phyloP scores from a whole-genome alignment of 352 stramenopile genomes.

The Halophytophthora polymorphica region DNA sequence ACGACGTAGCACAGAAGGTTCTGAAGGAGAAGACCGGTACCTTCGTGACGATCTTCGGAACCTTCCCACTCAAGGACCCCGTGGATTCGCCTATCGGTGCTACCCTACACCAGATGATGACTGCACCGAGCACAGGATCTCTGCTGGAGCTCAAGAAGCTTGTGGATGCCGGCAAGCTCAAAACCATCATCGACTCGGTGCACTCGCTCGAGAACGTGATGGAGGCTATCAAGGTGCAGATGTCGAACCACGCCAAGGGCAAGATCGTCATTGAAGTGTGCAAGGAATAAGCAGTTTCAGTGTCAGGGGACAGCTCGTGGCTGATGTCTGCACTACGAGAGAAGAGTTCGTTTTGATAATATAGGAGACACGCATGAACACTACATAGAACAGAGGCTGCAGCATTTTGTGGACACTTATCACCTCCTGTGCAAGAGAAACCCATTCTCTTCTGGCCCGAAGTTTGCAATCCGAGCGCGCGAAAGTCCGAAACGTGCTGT shows the following conservation, averaged over 20 bases:
- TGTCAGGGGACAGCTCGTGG: too few species aligned
- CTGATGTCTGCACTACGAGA: too few species aligned
- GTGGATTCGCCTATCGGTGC: conserved; percentile 52
- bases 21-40: conserved; percentile 16
- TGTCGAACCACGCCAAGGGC: conserved; percentile 37
- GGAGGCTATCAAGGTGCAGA: conserved; percentile 36
- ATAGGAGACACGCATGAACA: too few species aligned
- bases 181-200: conserved; percentile 30
- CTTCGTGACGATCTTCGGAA: conserved; percentile 21
- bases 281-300: not conserved
- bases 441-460: too few species aligned
- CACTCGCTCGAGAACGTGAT: conserved; percentile 37
- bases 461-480: too few species aligned
- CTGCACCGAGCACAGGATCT: not conserved
- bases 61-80: conserved; percentile 15
- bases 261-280: conserved; percentile 41
- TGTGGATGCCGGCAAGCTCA: conserved; percentile 32
- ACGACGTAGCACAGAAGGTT: conserved; percentile 16
- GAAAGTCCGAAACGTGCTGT: too few species aligned
- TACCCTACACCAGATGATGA: conserved; percentile 5
- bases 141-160: conserved; percentile 20
- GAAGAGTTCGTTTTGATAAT: too few species aligned
- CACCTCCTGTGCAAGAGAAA: too few species aligned
- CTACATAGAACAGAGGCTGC: too few species aligned
- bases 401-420: too few species aligned